Conservation (phyloP, 257 asterid genomes). For the Fraxinus anomala region DNA sequence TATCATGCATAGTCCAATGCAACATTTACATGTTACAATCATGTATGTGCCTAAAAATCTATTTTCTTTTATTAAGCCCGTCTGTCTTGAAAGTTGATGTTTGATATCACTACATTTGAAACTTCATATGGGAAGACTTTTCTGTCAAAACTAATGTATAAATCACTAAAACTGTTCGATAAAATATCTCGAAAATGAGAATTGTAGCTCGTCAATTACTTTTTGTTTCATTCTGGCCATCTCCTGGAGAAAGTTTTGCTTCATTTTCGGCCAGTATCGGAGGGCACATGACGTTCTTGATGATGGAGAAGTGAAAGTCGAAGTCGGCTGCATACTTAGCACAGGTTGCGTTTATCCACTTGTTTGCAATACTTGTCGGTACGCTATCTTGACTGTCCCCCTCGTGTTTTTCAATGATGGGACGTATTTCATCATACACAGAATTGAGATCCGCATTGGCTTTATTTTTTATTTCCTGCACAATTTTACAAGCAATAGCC, state of each 20-base stretch:
- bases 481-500: conserved; percentile 6
- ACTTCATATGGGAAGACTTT: not conserved
- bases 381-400: conserved; percentile 85
- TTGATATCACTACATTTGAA: not conserved
- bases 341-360: conserved; percentile 90
- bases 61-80: not conserved
- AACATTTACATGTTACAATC: not conserved
- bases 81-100: not conserved
- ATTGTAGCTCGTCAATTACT: conserved; percentile 29
- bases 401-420: conserved; percentile 82
- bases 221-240: conserved; percentile 32
- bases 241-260: conserved; percentile 28
- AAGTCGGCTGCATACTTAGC: conserved; percentile 69
- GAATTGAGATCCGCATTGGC: conserved; percentile 60
- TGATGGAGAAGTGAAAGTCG: conserved; percentile 59
- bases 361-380: conserved; percentile 69
- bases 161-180: not conserved
- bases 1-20: not conserved
- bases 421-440: conserved; percentile 84
- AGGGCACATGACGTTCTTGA: conserved; percentile 70
- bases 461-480: conserved; percentile 63
- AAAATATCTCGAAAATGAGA: not conserved
- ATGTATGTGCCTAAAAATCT: not conserved
- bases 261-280: conserved; percentile 23
- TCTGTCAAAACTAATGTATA: not conserved